Evolutionary conservation across 306 rosid species (phyloP).

Genomic region (Oxytropis ochrocephala): DNA sequence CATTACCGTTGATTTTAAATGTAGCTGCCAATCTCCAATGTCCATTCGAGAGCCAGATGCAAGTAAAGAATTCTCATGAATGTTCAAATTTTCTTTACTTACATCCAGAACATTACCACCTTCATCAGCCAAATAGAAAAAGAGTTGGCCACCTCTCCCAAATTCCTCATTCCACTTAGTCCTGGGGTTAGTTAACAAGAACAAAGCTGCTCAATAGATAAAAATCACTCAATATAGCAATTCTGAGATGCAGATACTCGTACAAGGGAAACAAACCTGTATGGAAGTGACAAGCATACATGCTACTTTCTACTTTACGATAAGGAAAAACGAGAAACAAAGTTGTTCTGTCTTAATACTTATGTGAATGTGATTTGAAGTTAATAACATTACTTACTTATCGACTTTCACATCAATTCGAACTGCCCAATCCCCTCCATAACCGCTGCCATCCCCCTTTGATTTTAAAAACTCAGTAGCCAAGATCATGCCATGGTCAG

Average conservation of each 20-base stretch:
- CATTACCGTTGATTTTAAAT: slow-evolving; percentile 79
- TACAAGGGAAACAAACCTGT: not conserved
- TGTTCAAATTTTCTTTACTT: slow-evolving; percentile 41
- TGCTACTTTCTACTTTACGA: not conserved
- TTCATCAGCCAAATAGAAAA: slow-evolving; percentile 96
- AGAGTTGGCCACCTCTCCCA: slow-evolving; percentile 53
- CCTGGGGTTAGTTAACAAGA: slow-evolving; percentile 44
- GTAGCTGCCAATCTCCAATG: slow-evolving; percentile 91
- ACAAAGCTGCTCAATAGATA: not conserved
- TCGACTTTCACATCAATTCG: slow-evolving; percentile 48
- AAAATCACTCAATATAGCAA: not conserved
- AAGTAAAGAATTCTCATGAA: slow-evolving; percentile 49
- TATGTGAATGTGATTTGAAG: not conserved
- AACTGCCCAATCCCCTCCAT: slow-evolving; percentile 96
- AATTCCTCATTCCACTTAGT: slow-evolving; percentile 43
- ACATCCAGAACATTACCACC: slow-evolving; percentile 52
- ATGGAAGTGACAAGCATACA: not conserved
- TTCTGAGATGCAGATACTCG: not conserved
- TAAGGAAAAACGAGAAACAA: slow-evolving; percentile 1
- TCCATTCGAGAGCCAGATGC: slow-evolving; percentile 75
- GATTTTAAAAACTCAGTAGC: slow-evolving; percentile 74
- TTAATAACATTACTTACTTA: slow-evolving; percentile 41
- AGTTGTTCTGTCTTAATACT: not conserved
- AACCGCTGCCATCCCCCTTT: slow-evolving; percentile 73
- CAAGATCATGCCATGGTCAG: slow-evolving; percentile 67